These are phyloP conservation scores for Penicillium manginii DNA, from an alignment of 495 filamentous ascomycete genomes.

Conservation along the genomic window DNA sequence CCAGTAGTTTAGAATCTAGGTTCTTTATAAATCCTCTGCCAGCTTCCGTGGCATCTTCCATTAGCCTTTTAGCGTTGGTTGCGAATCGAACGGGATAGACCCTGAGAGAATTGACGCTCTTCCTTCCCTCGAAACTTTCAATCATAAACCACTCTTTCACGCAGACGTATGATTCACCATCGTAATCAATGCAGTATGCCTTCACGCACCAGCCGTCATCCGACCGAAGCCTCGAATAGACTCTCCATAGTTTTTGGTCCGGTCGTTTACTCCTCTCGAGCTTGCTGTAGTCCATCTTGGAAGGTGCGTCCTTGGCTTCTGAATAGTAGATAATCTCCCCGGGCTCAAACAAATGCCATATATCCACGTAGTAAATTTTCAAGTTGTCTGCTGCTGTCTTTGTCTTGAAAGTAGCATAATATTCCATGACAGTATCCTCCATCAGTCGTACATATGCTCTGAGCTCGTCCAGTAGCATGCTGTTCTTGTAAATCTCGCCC, in stretches of 20 bases:
- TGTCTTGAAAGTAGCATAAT: not conserved
- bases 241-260: not conserved
- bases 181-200: conserved; percentile 4
- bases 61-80: not conserved
- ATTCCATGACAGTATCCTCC: not conserved
- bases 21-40: not conserved
- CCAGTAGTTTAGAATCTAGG: not conserved
- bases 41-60: not conserved
- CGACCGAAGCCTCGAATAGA: not conserved
- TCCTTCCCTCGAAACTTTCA: not conserved
- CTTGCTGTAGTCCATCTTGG: not conserved
- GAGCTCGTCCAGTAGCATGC: not conserved
- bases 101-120: not conserved
- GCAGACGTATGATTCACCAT: conserved; percentile 6
- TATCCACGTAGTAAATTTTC: not conserved
- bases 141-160: conserved; percentile 2
- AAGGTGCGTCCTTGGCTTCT: not conserved
- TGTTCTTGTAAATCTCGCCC: not conserved
- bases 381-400: conserved; percentile 1
- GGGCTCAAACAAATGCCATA: not conserved
- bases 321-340: not conserved
- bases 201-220: not conserved
- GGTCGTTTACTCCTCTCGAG: not conserved
- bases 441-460: not conserved
- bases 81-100: not conserved